These are phyloP conservation scores for Tetracladium setigerum DNA, from an alignment of 495 filamentous ascomycete species.

Conservation along the genomic window DNA sequence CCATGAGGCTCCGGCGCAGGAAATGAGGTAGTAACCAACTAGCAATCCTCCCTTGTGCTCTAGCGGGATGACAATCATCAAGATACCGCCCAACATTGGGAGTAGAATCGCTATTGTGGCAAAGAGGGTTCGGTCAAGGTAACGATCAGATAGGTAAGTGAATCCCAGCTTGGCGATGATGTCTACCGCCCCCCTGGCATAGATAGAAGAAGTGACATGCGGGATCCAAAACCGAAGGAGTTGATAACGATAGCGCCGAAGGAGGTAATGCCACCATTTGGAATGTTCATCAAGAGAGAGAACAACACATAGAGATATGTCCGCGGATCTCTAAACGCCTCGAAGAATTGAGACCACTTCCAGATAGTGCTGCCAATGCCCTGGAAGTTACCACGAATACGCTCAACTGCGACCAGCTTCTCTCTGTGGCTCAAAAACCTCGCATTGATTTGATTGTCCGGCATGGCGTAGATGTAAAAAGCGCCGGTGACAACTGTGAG, in stretches of 20 bases:
- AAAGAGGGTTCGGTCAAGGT: slow-evolving; percentile 38
- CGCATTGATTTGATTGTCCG: slow-evolving; percentile 57
- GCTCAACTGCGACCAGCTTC: slow-evolving; percentile 51
- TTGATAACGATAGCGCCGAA: slow-evolving; percentile 60
- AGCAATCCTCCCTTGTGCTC: slow-evolving; percentile 50
- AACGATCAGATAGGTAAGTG: slow-evolving; percentile 52
- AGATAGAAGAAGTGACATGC: too few species aligned
- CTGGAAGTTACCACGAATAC: slow-evolving; percentile 56
- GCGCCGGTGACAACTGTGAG: slow-evolving; percentile 49
- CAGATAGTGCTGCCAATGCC: slow-evolving; percentile 59
- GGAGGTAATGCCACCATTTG: slow-evolving; percentile 55
- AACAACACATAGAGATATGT: slow-evolving; percentile 51
- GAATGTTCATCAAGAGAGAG: slow-evolving; percentile 40
- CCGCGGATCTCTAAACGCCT: slow-evolving; percentile 50
- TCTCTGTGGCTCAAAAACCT: slow-evolving; percentile 49
- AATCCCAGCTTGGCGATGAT: slow-evolving; percentile 49
- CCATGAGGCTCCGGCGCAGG: too few species aligned
- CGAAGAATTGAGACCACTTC: slow-evolving; percentile 50
- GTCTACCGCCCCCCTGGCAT: slow-evolving; percentile 57
- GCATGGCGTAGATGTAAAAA: slow-evolving; percentile 52
- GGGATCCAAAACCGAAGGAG: slow-evolving; percentile 41
- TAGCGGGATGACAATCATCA: slow-evolving; percentile 35
- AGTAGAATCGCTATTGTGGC: background rate
- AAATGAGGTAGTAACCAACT: slow-evolving; percentile 31
- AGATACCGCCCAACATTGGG: background rate